Evolutionary conservation across 306 rosid species (phyloP).

Genomic region (Dalbergia cochinchinensis): DNA sequence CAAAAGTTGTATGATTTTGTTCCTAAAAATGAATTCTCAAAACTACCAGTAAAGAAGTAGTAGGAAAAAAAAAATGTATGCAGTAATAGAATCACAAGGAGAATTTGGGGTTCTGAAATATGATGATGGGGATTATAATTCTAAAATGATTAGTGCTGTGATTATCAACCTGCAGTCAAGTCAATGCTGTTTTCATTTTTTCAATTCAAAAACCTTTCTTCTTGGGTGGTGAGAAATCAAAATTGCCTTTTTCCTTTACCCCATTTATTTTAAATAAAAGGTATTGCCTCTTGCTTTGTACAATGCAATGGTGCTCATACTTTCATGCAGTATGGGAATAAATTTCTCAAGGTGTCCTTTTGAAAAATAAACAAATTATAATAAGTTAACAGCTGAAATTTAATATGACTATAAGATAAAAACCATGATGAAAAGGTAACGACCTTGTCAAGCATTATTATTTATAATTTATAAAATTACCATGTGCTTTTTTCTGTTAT

Average conservation of each 20-base stretch:
- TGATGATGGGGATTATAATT: constrained; percentile 91
- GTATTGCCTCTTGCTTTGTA: constrained; percentile 33
- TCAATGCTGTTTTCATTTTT: constrained; percentile 40
- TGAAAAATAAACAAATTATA: no score
- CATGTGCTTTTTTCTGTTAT: background rate
- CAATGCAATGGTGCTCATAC: constrained; percentile 62
- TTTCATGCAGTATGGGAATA: constrained; percentile 55
- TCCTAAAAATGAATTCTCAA: constrained; percentile 39
- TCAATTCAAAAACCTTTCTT: constrained; percentile 46
- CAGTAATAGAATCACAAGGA: constrained; percentile 29
- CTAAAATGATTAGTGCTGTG: constrained; percentile 82
- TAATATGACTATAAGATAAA: background rate
- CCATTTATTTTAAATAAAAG: constrained; percentile 33
- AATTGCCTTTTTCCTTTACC: constrained; percentile 46
- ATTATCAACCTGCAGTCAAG: constrained; percentile 58
- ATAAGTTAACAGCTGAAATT: constrained; percentile 1
- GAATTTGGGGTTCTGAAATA: constrained; percentile 44
- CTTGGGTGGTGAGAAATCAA: constrained; percentile 59
- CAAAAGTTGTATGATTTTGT: constrained; percentile 72
- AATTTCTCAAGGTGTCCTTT: constrained; percentile 10
- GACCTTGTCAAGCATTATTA: constrained; percentile 1
- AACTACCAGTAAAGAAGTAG: constrained; percentile 29
- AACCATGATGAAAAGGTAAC: background rate
- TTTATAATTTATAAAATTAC: background rate
- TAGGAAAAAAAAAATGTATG: background rate